These are phyloP conservation scores for Coemansia sp. DNA, from an alignment of 192 early-diverging fungal species.

Conservation along the genomic window DNA sequence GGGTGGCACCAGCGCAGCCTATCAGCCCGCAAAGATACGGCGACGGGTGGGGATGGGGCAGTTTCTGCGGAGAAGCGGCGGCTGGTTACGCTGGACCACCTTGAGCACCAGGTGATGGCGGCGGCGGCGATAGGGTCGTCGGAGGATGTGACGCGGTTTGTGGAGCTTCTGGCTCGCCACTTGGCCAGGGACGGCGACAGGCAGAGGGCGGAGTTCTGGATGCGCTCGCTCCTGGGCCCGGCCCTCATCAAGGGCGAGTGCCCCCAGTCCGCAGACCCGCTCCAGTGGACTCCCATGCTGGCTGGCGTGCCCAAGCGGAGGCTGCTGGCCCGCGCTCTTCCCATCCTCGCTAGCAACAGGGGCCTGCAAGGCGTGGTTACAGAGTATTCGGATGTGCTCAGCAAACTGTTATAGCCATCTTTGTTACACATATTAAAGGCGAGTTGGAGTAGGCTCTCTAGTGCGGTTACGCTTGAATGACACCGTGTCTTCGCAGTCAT, in stretches of 20 bases:
- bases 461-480: constrained; percentile 47
- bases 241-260: constrained; percentile 8
- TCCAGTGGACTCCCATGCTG: constrained; percentile 2
- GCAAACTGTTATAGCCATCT: neutral
- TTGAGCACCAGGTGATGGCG: constrained; percentile 37
- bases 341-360: constrained; percentile 67
- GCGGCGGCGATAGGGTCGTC: constrained; percentile 11
- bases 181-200: constrained; percentile 15
- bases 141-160: constrained; percentile 27
- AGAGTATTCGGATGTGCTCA: constrained; percentile 52
- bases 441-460: constrained; percentile 33
- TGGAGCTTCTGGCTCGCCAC: constrained; percentile 14
- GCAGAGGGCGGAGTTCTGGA: constrained; percentile 22
- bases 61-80: constrained; percentile 1
- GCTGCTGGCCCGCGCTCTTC: constrained; percentile 63
- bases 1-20: constrained; percentile 15
- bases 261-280: neutral
- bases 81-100: constrained; percentile 44
- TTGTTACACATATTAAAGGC: neutral
- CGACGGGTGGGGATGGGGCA: neutral
- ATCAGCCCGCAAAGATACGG: neutral
- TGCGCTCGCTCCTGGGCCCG: constrained; percentile 44
- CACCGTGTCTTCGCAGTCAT: constrained; percentile 4
- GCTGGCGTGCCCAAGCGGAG: constrained; percentile 63
- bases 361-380: constrained; percentile 60